Percentiles rank a stretch among this genome's conserved stretches.
phyloP scores from a whole-genome alignment of 768 basidiomycete genomes.

The Suillus bovinus region DNA sequence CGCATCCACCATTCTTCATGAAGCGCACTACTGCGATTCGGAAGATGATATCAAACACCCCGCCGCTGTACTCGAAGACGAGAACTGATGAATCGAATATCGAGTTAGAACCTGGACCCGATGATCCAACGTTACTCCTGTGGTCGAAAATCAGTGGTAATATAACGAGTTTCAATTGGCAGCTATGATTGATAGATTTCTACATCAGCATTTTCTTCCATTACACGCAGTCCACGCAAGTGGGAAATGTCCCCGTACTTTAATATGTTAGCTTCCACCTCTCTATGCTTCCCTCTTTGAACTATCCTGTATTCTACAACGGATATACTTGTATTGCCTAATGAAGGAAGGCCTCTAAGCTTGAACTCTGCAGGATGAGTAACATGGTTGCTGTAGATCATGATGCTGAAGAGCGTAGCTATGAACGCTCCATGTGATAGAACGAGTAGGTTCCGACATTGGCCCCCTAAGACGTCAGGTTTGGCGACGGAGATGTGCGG shows the following conservation, averaged over 20 bases:
- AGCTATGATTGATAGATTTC: constrained; percentile 1
- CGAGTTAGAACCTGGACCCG: no score
- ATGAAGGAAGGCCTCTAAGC: constrained; percentile 16
- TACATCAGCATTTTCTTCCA: constrained; percentile 55
- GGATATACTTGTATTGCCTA: constrained; percentile 27
- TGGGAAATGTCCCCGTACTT: constrained; percentile 60
- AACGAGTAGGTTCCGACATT: constrained; percentile 45
- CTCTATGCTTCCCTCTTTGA: constrained; percentile 22
- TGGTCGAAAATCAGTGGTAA: no score
- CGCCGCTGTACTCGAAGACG: no score
- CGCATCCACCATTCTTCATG: no score
- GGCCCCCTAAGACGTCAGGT: constrained; percentile 32
- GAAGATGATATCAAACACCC: no score
- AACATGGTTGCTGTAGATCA: constrained; percentile 45
- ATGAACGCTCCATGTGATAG: constrained; percentile 72
- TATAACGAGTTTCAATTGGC: background rate
- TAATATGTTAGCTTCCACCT: constrained; percentile 40
- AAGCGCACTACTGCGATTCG: no score
- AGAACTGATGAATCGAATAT: no score
- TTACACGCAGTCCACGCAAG: constrained; percentile 37
- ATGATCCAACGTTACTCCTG: no score
- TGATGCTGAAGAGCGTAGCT: constrained; percentile 45
- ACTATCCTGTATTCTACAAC: constrained; percentile 19
- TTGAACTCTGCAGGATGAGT: constrained; percentile 33
- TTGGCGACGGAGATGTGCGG: constrained; percentile 24